Base-by-base conservation (phyloP, 371 early-diverging fungal genomes). In the Rhizopus stolonifer region DNA sequence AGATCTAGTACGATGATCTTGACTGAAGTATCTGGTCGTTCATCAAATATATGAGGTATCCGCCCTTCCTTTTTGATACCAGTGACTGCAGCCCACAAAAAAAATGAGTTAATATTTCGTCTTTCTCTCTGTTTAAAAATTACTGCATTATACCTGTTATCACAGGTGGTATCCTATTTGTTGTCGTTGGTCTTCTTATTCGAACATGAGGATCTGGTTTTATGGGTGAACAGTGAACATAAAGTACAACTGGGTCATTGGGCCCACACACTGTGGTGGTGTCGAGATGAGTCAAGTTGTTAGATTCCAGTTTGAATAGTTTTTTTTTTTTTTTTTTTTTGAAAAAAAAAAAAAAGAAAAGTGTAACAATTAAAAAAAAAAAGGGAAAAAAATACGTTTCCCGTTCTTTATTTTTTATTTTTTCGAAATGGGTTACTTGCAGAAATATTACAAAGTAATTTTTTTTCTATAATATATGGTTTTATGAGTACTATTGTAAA, bases 181-280 rank as follows among this genome's bases (percentile, higher is more conserved):
- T 46, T 1, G 75, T 74, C 3, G 72, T 69, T 42, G 63, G 59
- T 45, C 69, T 32, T 49, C 62, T 52, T 48, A 74, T 71, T 17
- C 56, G 55, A 13, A 74, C 56, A 45, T 58, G 55, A 17, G 69
- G 69, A 24, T 61, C 60, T 11, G 75, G 75, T 33, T 65, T 64
- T 3, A 46, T 44, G 3, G 44, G 15, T n/a, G 70, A 61, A 25
- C 70, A 73, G 32, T 67, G 67, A 10, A 73, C 62, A 51, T 67
- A 67, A 6, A 73, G 59, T 11, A 73, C 50, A 21, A 64, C 67
- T 18, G 70, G 73, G 8, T 67, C 63, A 23, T 69, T 39, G 7
- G 67, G 65, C 10, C 70, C 67, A 46, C 61, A 60, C 5, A 54
- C 33, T 14, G 51, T 47, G 5, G 54, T 13, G 15, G 51, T 49